Evolutionary conservation across 2,329 filamentous ascomycete genomes (phyloP).

Genomic region (Alternaria sp.): DNA sequence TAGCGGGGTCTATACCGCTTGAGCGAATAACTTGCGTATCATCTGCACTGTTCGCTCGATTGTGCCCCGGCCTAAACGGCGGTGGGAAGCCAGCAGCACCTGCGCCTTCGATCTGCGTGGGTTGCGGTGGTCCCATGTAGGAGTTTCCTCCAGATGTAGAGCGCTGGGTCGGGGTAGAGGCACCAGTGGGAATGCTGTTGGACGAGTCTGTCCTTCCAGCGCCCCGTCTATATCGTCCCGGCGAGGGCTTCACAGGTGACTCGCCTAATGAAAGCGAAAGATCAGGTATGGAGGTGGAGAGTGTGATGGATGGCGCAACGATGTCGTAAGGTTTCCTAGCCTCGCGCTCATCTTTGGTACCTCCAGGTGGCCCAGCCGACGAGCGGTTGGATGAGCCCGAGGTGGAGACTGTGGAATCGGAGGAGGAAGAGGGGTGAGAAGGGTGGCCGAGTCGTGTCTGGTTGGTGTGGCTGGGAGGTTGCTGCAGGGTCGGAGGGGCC

Average conservation of each 20-base stretch:
- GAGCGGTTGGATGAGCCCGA: conserved; percentile 62
- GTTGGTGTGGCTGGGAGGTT: conserved; percentile 34
- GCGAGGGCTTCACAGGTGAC: conserved; percentile 71
- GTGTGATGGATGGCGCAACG: conserved; percentile 59
- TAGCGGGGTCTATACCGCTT: conserved; percentile 70
- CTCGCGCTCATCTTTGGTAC: conserved; percentile 61
- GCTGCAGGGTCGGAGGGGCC: conserved; percentile 53
- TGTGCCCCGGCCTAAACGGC: conserved; percentile 58
- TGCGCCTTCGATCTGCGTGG: conserved; percentile 64
- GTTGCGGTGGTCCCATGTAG: conserved; percentile 61
- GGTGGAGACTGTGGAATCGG: conserved; percentile 57
- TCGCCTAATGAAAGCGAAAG: conserved; percentile 64
- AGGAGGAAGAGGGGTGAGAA: conserved; percentile 53
- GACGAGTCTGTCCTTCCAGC: conserved; percentile 64
- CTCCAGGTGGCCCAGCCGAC: conserved; percentile 40
- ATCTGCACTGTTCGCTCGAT: conserved; percentile 70
- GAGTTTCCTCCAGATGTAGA: conserved; percentile 51
- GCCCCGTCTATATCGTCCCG: conserved; percentile 82
- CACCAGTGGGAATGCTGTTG: conserved; percentile 42
- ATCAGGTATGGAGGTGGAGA: conserved; percentile 63
- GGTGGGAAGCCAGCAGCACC: conserved; percentile 50
- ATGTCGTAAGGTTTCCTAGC: conserved; percentile 48
- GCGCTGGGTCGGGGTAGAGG: conserved; percentile 46
- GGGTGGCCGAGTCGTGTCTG: conserved; percentile 47
- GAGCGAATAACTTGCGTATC: conserved; percentile 71